Conservation (phyloP, 1,139 yeast genomes). For the Pichia sp. region DNA sequence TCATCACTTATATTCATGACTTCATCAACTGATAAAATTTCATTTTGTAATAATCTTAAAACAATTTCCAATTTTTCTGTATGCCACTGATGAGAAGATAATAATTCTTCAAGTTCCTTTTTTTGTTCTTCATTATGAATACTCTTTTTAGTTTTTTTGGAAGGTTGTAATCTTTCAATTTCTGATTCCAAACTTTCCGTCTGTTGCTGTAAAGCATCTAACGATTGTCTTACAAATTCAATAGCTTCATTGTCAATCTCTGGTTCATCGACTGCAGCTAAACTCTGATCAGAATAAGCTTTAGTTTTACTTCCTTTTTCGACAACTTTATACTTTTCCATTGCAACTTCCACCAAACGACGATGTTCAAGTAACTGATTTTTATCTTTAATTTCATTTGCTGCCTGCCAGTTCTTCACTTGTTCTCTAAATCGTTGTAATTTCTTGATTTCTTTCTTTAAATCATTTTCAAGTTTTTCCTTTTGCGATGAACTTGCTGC, state of each 20-base stretch:
- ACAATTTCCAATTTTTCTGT: conserved; percentile 59
- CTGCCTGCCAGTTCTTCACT: conserved; percentile 71
- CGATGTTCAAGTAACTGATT: conserved; percentile 54
- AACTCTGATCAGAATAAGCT: conserved; percentile 60
- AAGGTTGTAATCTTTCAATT: conserved; percentile 38
- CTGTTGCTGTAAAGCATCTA: conserved; percentile 60
- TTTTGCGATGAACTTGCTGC: conserved; percentile 58
- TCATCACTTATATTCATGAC: conserved; percentile 63
- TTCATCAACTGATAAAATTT: conserved; percentile 52
- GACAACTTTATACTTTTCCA: conserved; percentile 75
- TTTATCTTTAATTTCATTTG: conserved; percentile 66
- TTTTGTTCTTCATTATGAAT: conserved; percentile 55
- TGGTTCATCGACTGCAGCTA: conserved; percentile 33
- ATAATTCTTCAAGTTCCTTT: conserved; percentile 36
- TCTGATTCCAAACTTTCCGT: conserved; percentile 59
- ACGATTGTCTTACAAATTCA: conserved; percentile 50
- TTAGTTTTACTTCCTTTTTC: conserved; percentile 71
- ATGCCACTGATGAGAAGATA: conserved; percentile 48
- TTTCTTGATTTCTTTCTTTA: conserved; percentile 70
- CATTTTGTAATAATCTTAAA: conserved; percentile 58
- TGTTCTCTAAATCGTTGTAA: conserved; percentile 70
- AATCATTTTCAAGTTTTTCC: conserved; percentile 66
- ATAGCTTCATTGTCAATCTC: conserved; percentile 55
- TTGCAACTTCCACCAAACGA: conserved; percentile 64
- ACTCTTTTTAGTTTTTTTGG: conserved; percentile 45